These are phyloP conservation scores for Amyloporia xantha DNA, from an alignment of 768 basidiomycete species.

Conservation along the genomic window DNA sequence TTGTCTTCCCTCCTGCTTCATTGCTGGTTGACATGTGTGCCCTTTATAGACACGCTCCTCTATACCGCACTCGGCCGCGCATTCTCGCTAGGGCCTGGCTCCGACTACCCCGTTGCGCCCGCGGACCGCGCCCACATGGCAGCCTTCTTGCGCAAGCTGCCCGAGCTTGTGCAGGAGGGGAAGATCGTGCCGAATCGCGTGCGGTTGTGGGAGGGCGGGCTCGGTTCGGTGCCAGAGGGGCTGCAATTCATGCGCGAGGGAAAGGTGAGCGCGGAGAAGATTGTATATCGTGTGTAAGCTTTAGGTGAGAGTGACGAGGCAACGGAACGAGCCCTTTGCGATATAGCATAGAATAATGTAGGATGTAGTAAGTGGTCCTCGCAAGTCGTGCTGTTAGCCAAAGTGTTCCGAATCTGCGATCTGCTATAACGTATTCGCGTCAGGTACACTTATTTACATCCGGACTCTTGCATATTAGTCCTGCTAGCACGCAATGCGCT, in stretches of 20 bases:
- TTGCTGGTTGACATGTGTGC: not conserved
- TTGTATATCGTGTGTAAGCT: constrained; percentile 17
- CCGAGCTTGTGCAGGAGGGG: constrained; percentile 10
- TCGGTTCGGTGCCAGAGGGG: constrained; percentile 13
- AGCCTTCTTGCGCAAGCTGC: constrained; percentile 10
- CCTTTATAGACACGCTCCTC: constrained; percentile 7
- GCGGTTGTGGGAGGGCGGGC: constrained; percentile 14
- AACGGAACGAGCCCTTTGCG: too few relatives aligned
- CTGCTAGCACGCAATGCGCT: too few relatives aligned
- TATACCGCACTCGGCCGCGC: constrained; percentile 7
- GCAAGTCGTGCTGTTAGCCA: too few relatives aligned
- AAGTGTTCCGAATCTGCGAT: too few relatives aligned
- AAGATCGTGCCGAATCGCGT: constrained; percentile 16
- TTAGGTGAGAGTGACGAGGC: too few relatives aligned
- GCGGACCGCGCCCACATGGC: constrained; percentile 11
- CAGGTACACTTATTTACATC: too few relatives aligned
- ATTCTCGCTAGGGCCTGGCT: constrained; percentile 1
- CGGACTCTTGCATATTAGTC: too few relatives aligned
- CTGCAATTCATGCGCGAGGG: constrained; percentile 20
- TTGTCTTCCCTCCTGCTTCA: not conserved
- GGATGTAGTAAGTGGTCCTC: too few relatives aligned
- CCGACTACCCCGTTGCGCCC: constrained; percentile 7
- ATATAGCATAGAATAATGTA: too few relatives aligned
- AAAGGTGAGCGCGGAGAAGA: constrained; percentile 22
- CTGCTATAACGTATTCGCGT: too few relatives aligned